phyloP scores from a whole-genome alignment of 805 yeast species.

The Zygoascus tannicola region DNA sequence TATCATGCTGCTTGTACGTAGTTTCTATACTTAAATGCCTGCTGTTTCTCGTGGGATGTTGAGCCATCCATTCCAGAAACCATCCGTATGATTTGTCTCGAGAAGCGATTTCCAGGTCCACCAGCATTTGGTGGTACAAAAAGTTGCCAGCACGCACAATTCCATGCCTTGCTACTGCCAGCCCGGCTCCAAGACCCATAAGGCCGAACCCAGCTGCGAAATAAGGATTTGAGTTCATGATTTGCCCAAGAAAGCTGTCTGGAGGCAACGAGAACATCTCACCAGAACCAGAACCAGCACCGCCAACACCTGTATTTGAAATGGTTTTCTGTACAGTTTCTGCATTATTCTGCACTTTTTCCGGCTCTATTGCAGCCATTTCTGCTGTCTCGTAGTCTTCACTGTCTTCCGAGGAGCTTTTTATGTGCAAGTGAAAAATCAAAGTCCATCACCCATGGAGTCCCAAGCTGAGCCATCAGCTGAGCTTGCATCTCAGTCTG shows the following conservation, averaged over 20 bases:
- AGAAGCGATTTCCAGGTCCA: slow-evolving; percentile 86
- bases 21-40: slow-evolving; percentile 90
- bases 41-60: slow-evolving; percentile 60
- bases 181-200: slow-evolving; percentile 86
- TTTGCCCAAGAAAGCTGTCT: not conserved
- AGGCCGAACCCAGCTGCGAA: slow-evolving; percentile 98
- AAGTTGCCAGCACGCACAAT: slow-evolving; percentile 54
- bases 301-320: too few relatives aligned
- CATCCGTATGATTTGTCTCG: slow-evolving; percentile 89
- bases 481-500: too few relatives aligned
- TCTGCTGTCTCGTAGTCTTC: too few relatives aligned
- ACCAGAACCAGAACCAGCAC: too few relatives aligned
- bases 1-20: slow-evolving; percentile 75
- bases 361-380: too few relatives aligned
- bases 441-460: too few relatives aligned
- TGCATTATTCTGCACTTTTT: not conserved
- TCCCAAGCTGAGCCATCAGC: too few relatives aligned
- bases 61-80: slow-evolving; percentile 96
- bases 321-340: not conserved
- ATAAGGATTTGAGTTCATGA: slow-evolving; percentile 68
- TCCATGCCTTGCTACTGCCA: slow-evolving; percentile 70
- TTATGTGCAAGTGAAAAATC: too few relatives aligned
- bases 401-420: too few relatives aligned
- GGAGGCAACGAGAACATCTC: too few relatives aligned
- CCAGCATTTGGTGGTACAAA: slow-evolving; percentile 72